Percentiles rank a stretch among this genome's conserved stretches.
Conservation (phyloP, 345 rosid genomes). For the Gossypium thurberi region DNA sequence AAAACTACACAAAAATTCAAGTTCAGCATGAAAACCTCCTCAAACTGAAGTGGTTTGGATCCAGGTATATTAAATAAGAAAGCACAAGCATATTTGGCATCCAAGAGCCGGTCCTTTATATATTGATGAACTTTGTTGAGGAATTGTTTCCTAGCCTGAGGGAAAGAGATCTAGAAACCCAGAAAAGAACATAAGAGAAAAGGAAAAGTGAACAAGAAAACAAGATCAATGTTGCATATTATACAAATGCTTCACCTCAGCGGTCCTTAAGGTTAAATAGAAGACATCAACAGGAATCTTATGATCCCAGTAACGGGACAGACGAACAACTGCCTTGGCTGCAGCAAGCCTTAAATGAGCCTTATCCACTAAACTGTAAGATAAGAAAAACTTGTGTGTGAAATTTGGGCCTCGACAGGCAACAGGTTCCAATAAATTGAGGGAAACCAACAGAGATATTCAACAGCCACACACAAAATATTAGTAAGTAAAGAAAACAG, state of each 20-base stretch:
- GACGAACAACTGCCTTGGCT: slow-evolving; percentile 90
- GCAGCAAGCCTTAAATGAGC: slow-evolving; percentile 89
- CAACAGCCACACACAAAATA: neutral
- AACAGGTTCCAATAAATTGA: slow-evolving; percentile 8
- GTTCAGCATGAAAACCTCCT: slow-evolving; percentile 53
- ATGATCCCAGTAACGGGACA: slow-evolving; percentile 85
- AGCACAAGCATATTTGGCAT: slow-evolving; percentile 83
- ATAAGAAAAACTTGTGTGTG: slow-evolving; percentile 15
- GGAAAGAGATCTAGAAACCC: slow-evolving; percentile 59
- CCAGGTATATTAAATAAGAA: slow-evolving; percentile 51
- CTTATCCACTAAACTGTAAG: slow-evolving; percentile 73
- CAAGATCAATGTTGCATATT: slow-evolving; percentile 11
- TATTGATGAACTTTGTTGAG: slow-evolving; percentile 86
- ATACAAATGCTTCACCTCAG: slow-evolving; percentile 52
- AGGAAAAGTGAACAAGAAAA: neutral
- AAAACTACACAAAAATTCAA: slow-evolving; percentile 19
- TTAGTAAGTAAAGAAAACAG: neutral
- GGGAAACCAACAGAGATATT: neutral
- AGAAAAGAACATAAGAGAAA: slow-evolving; percentile 15
- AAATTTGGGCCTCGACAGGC: slow-evolving; percentile 12
- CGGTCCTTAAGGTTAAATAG: slow-evolving; percentile 58
- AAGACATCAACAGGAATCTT: slow-evolving; percentile 75
- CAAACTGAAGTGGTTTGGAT: slow-evolving; percentile 41
- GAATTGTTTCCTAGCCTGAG: slow-evolving; percentile 67
- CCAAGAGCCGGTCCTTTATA: slow-evolving; percentile 77